Evolutionary conservation across 352 stramenopile species (phyloP).

Genomic region (Phytopythium sindhum): DNA sequence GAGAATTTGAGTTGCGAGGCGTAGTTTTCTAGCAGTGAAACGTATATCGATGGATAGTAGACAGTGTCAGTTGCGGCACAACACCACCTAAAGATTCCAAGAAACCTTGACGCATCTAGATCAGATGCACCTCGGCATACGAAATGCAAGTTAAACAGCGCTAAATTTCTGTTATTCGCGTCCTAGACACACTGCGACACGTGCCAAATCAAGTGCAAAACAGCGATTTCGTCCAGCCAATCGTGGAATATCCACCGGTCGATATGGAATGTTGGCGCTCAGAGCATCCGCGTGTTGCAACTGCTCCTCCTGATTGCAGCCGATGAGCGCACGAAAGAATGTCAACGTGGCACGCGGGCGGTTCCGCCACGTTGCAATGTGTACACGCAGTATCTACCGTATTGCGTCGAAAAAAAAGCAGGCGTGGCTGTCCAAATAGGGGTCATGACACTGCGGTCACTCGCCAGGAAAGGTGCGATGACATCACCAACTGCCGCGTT

Average conservation of each 20-base stretch:
- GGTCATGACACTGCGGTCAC: too few relatives aligned
- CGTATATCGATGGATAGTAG: too few relatives aligned
- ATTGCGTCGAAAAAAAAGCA: too few relatives aligned
- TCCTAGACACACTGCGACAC: neutral
- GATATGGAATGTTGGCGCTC: neutral
- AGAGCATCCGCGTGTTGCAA: neutral
- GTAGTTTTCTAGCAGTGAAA: too few relatives aligned
- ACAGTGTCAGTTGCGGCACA: too few relatives aligned
- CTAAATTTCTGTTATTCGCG: neutral
- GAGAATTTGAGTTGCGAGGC: too few relatives aligned
- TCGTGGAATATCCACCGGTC: too few relatives aligned
- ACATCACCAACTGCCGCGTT: constrained; percentile 1
- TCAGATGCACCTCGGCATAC: neutral
- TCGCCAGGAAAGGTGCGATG: neutral
- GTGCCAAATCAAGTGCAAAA: neutral
- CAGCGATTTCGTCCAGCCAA: too few relatives aligned
- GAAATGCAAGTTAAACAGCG: neutral
- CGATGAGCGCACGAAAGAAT: neutral
- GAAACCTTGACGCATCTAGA: neutral
- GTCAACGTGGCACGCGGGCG: neutral
- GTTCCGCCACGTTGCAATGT: neutral
- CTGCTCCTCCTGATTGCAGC: too few relatives aligned
- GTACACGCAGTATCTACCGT: neutral
- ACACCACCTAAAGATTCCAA: neutral
- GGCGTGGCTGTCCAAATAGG: too few relatives aligned